Percentiles rank a stretch among this genome's conserved stretches.
These are phyloP conservation scores for Boletus edulis DNA, from an alignment of 768 basidiomycete genomes.

Conservation along the genomic window DNA sequence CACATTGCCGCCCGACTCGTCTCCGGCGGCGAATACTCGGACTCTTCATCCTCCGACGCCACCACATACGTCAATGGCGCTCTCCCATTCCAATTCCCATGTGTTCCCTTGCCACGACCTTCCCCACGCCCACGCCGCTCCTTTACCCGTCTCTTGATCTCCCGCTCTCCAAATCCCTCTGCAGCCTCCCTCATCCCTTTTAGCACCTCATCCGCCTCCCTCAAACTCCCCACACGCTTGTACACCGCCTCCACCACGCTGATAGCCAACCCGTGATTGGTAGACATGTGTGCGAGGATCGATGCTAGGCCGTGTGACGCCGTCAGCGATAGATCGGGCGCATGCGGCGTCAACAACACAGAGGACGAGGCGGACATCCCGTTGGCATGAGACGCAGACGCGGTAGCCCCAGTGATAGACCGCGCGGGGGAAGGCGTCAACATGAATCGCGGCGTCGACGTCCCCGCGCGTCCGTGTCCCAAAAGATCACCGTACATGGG, in stretches of 20 bases:
- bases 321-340: slow-evolving; percentile 13
- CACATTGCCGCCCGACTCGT: slow-evolving; percentile 28
- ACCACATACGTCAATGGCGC: slow-evolving; percentile 9
- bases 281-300: slow-evolving; percentile 39
- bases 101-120: too few relatives aligned
- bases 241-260: slow-evolving; percentile 42
- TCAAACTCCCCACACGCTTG: slow-evolving; percentile 31
- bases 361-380: background rate
- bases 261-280: slow-evolving; percentile 43
- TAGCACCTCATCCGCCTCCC: slow-evolving; percentile 38
- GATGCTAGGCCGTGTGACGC: slow-evolving; percentile 29
- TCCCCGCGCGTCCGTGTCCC: background rate
- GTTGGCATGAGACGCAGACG: background rate
- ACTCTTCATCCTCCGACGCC: slow-evolving; percentile 11
- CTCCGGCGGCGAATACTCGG: slow-evolving; percentile 28
- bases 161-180: slow-evolving; percentile 24
- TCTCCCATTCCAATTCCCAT: background rate
- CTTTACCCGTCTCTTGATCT: slow-evolving; percentile 6
- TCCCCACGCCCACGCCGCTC: too few relatives aligned
- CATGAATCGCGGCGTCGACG: background rate
- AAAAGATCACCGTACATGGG: background rate
- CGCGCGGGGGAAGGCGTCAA: slow-evolving; percentile 8
- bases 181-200: slow-evolving; percentile 38
- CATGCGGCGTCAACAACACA: slow-evolving; percentile 2
- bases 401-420: background rate